phyloP scores from a whole-genome alignment of 2,329 filamentous ascomycete genomes.

The Penicillium freii region DNA sequence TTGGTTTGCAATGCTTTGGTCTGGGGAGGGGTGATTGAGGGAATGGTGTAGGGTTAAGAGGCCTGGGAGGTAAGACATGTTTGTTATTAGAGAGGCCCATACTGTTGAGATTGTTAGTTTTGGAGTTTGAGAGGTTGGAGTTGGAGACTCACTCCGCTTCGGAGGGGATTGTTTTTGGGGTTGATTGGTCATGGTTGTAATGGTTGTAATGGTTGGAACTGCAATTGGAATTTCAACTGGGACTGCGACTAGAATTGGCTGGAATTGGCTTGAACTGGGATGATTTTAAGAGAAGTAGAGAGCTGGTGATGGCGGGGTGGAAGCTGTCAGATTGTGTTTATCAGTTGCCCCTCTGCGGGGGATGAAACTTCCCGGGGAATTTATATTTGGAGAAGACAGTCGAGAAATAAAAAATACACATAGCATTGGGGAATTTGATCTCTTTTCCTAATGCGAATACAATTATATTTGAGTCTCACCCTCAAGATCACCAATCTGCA shows the following conservation, averaged over 20 bases:
- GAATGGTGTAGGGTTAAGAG: constrained; percentile 74
- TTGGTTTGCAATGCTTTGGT: neutral
- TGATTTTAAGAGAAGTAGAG: neutral
- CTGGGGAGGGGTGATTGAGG: constrained; percentile 52
- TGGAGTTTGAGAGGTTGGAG: too few species aligned
- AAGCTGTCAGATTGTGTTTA: neutral
- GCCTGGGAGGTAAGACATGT: constrained; percentile 72
- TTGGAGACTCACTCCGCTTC: constrained; percentile 4
- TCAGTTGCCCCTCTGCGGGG: neutral
- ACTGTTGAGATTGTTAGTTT: constrained; percentile 49
- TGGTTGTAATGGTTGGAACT: neutral
- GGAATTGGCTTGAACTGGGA: neutral
- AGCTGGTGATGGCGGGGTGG: neutral
- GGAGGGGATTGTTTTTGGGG: neutral
- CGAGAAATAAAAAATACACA: neutral
- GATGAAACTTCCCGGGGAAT: neutral
- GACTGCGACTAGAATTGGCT: neutral
- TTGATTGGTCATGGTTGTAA: neutral
- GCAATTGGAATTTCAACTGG: neutral
- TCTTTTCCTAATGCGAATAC: neutral
- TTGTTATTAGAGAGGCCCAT: constrained; percentile 81
- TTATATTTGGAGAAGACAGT: neutral
- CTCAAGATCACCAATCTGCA: constrained; percentile 32
- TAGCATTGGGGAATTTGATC: neutral
- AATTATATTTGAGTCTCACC: neutral